Base-by-base conservation (phyloP, 768 basidiomycete species). In the Mycena chlorophos region DNA sequence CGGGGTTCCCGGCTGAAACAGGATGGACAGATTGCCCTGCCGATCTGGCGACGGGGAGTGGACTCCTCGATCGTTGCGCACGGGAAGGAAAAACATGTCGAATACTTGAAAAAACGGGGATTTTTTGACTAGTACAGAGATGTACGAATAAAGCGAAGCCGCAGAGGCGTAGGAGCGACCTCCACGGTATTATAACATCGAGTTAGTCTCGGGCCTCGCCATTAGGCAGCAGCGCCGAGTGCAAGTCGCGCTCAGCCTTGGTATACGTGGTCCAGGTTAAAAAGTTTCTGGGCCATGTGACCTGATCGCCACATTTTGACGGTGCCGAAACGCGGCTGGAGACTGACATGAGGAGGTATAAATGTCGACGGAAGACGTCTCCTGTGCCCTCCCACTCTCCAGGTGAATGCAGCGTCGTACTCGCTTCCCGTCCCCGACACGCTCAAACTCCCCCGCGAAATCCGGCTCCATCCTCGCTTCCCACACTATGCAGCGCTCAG, bases 151-250 rank as follows among this genome's bases (percentile, higher is more conserved):
- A 79, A 80, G 81, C 80, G 81, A 83, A 83, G 80, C 78, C 71
- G 73, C 54, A 58, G 51, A 58, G 65, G 57, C 56, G 58, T 46
- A 63, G 61, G 61, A 65, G 62, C 55, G 60, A 67, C 66, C 65
- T 55, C 55, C 62, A 55, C 71, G 78, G 88, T 87, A 91, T 90
- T 90, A 88, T 83, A 82, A 82, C 81, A 79, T 74, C 80, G 83
- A 66, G 66, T 69, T 14, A 22, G 30, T 90, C 83, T 89, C 69
- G 87, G 84, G 87, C 83, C 76, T 80, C 78, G 84, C 88, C 88
- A 91, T 91, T 89, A 84, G 77, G 86, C 76, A 69, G 68, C 72
- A 63, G 77, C 76, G 77, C 78, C 75, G 75, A 53, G 66, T 63
- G 43, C 62, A 52, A 52, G 54, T 47, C 61, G 65, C 61, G 73